phyloP scores from a whole-genome alignment of 345 rosid genomes.

The Lagerstroemia speciosa region DNA sequence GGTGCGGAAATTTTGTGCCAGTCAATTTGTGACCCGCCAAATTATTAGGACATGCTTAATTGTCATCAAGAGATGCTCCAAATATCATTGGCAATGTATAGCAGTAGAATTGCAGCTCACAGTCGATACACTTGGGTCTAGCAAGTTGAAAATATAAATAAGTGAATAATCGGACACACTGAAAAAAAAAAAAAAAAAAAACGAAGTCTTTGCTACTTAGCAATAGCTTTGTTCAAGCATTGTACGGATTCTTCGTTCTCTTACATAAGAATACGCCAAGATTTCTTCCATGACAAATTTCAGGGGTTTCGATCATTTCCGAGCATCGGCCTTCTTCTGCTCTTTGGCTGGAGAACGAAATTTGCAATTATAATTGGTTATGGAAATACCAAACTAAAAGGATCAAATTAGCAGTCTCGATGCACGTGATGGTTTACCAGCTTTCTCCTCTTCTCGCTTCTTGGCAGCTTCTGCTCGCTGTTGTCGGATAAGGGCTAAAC shows the following conservation, averaged over 20 bases:
- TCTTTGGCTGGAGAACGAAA: constrained; percentile 40
- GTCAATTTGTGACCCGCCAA: no score
- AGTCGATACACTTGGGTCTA: neutral
- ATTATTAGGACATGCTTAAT: no score
- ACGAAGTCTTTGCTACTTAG: neutral
- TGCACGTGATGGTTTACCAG: constrained; percentile 27
- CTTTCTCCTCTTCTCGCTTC: constrained; percentile 65
- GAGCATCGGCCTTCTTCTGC: constrained; percentile 51
- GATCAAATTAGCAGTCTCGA: neutral
- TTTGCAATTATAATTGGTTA: neutral
- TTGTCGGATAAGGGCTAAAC: constrained; percentile 72
- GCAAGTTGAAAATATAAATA: neutral
- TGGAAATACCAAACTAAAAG: neutral
- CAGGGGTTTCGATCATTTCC: constrained; percentile 27
- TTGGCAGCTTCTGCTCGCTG: constrained; percentile 73
- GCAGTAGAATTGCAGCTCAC: neutral
- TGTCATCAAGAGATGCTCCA: no score
- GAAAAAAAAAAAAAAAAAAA: no score
- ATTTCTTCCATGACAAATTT: neutral
- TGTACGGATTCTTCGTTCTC: neutral
- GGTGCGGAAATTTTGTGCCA: no score
- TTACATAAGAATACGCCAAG: neutral
- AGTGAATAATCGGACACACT: neutral
- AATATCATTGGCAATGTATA: neutral
- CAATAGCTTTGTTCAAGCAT: neutral